These are phyloP conservation scores for Fraxinus baroniana DNA, from an alignment of 305 asterid genomes.

Conservation along the genomic window DNA sequence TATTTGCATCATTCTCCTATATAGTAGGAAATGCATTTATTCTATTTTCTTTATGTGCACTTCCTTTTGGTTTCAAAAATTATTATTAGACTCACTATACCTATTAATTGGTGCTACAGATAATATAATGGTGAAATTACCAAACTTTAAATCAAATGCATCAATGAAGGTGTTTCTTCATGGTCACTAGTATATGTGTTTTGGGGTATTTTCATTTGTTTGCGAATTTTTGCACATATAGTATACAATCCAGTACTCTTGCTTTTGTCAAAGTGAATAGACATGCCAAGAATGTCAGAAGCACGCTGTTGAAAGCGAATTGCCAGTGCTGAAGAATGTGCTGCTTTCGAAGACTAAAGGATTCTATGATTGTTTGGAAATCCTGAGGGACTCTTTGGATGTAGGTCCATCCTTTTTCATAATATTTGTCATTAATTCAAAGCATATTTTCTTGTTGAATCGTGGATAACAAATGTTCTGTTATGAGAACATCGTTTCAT, in stretches of 20 bases:
- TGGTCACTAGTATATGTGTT: neutral
- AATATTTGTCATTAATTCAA: neutral
- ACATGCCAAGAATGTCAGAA: slow-evolving; percentile 51
- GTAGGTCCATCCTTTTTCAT: slow-evolving; percentile 45
- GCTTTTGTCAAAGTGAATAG: slow-evolving; percentile 37
- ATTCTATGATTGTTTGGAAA: slow-evolving; percentile 52
- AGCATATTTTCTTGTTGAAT: neutral
- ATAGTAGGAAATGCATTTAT: neutral
- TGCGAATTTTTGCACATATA: neutral
- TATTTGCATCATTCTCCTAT: neutral
- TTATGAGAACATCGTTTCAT: neutral
- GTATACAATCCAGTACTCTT: neutral
- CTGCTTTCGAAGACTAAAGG: slow-evolving; percentile 63
- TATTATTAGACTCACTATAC: neutral
- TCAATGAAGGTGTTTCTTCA: neutral
- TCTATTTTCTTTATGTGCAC: neutral
- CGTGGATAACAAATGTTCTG: neutral
- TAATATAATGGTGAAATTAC: neutral
- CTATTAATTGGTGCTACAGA: neutral
- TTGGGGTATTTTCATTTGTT: neutral
- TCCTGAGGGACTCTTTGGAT: slow-evolving; percentile 55
- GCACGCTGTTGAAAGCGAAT: slow-evolving; percentile 50
- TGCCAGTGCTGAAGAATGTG: slow-evolving; percentile 55
- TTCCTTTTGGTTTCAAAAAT: neutral
- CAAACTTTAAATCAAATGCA: slow-evolving; percentile 3